Evolutionary conservation across 345 rosid species (phyloP), one percentile per base, ranked within the genome.

Genomic region (Hirschfeldia incana): DNA sequence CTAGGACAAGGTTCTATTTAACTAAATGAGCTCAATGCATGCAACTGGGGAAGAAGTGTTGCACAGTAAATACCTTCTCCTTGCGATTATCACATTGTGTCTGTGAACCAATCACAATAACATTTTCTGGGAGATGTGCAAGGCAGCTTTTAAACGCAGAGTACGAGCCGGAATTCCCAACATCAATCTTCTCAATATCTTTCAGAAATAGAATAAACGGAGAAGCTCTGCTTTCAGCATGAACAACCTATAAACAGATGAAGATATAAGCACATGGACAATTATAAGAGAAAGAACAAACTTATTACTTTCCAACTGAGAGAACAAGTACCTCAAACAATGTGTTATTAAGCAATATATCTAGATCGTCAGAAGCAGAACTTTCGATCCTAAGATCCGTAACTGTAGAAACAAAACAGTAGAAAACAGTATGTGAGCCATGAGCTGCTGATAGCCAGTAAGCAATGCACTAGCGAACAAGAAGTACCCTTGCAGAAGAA

Each of bases 181-280:
- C 92, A 84, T 88, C 79, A 78, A 91, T 89, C 87, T 94, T 91
- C 89, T 94, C 97, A 66, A 88, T 89, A 80, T 94, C 97, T 89
- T 91, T 94, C 93, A 91, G 66, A 58, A 90, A 94, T 86, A 94
- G 86, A 86, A 94, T 88, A 83, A 94, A 88, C 81, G 98, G 92
- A 78, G 83, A 85, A 77, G 77, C 86, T 82, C 88, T 86, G 87
- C 98, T 94, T 86, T 85, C 97, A 34, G 74, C 83, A 21, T 46
- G 58, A 75, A 92, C 88, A 79, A 80, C 93, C 98, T 94, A 86
- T 69, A 74, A 69, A 81, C 28, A 59, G n/a, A 63, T 70, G 17
- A 53, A 29, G 32, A 29, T 29, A 29, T 29, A 26, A 69, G 55
- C 62, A 76, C 16, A 46, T 69, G 37, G 55, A 67, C 11, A 67